Evolutionary conservation across 208 protist genomes (phyloP), one percentile per base, ranked within the genome.

Genomic region (Wallacemonas sp.): DNA sequence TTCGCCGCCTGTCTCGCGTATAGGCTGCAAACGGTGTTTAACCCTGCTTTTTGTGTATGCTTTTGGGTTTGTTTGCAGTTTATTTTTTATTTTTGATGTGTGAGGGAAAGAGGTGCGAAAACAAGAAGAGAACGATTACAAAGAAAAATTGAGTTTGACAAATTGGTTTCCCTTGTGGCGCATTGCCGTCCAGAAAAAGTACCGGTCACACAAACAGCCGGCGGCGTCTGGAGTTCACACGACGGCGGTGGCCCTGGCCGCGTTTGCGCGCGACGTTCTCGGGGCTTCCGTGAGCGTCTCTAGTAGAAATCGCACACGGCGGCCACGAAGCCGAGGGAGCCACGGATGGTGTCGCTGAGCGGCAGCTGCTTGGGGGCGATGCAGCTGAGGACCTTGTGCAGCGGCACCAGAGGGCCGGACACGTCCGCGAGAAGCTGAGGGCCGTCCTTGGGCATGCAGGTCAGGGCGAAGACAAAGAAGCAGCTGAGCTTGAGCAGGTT

Each of bases 281-380:
- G n/a, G n/a, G n/a, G n/a, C n/a, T n/a, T n/a, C n/a, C 25, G 48
- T 26, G 23, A 32, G 10, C 25, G 12, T 59, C 25, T 38, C 77
- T 80, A 95, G 65, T 89, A 93, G 69, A 96, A 93, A 55, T 96
- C 90, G 74, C 90, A 96, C 70, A 92, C 52, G 66, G 91, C 89
- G 8, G 86, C 86, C 63, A 87, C 78, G 61, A 92, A 75, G 59
- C 82, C 90, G 50, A 96, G 76, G 14, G 74, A 41, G 46, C 90
- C 90, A 70, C 90, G 90, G 57, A 83, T 61, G 57, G 72, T 90
- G 76, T 93, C 76, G 74, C 74, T 78, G 50, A 93, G 75, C 49
- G 73, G 59, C 38, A 96, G 76, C 70, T 87, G 76, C 57, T 77
- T 82, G 12, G 90, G 90, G 16, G 86, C 72, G 64, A 96, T 83